Base-by-base conservation (phyloP, 495 filamentous ascomycete species). In the Aspergillus cavernicola region DNA sequence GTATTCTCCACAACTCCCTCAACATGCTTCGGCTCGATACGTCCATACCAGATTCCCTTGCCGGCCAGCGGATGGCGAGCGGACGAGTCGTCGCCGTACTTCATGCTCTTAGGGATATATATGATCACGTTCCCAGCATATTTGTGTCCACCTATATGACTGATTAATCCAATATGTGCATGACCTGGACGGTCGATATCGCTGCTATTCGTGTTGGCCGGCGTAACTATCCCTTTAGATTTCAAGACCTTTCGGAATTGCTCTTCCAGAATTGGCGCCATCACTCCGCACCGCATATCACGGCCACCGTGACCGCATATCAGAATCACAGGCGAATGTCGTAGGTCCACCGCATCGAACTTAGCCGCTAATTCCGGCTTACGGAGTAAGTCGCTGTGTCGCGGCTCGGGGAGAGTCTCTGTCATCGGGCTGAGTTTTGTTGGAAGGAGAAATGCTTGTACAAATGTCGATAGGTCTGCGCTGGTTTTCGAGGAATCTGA, bases 41-140 rank as follows among this genome's bases (percentile, higher is more conserved):
- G 73, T 1, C 91, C 92, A 72, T 97, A 97, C 92, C 92, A 97
- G 28, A 97, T 85, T 0, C 92, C 92, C 61, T 82, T 83, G 1
- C 92, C 92, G 1, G 84, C 86, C 52, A 95, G 68, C 16, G 82
- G 76, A 66, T 73, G 70, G 36, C 53, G 52, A n/a, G 50, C 53
- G 7, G 51, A 43, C 4, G 64, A 59, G 13, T 29, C n/a, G n/a
- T n/a, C 37, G 22, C 58, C 53, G 28, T 64, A 41, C 44, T 45
- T 66, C 66, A 74, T 72, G 49, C 57, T 54, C 4, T 84, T 85
- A 3, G 92, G 92, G 3, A 96, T 70, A 66, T 96, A 97, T 1
- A 97, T 70, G 42, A 97, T 90, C 12, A 96, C 84, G 71, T 97
- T 97, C 3, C 92, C 92, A 0, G 92, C 92, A 62, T 86, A 96